Evolutionary conservation across 164 flowering plant species (phyloP).

Genomic region (Saururus chinensis): DNA sequence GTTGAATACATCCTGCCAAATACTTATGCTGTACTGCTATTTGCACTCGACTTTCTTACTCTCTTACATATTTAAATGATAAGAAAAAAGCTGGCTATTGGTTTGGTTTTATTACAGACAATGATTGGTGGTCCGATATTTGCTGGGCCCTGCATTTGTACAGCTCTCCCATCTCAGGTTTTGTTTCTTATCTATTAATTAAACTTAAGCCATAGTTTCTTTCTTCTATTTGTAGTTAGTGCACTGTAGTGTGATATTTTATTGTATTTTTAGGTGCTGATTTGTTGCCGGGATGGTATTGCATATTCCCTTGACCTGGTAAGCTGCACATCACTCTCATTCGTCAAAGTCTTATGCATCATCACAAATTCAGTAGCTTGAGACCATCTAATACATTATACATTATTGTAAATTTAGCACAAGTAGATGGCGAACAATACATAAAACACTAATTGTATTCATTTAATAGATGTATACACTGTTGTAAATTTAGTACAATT

Average conservation of each 20-base stretch:
- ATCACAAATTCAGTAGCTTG: too few species aligned
- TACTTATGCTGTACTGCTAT: background rate
- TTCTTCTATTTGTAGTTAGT: background rate
- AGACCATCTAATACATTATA: too few species aligned
- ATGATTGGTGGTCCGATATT: constrained; percentile 72
- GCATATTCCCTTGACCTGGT: constrained; percentile 68
- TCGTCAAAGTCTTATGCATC: too few species aligned
- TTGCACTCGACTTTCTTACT: background rate
- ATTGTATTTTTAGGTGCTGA: constrained; percentile 38
- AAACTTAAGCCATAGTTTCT: background rate
- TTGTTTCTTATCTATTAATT: background rate
- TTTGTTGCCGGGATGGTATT: constrained; percentile 74
- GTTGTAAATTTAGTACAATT: too few species aligned
- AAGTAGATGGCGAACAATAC: too few species aligned
- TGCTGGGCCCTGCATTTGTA: constrained; percentile 66
- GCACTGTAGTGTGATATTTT: background rate
- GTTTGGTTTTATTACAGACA: constrained; percentile 21
- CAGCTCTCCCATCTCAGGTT: constrained; percentile 69
- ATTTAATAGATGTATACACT: too few species aligned
- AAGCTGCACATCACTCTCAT: constrained; percentile 1
- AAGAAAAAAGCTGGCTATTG: background rate
- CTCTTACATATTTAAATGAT: too few species aligned
- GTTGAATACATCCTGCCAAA: background rate
- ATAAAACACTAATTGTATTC: too few species aligned
- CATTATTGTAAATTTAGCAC: too few species aligned